Conservation (phyloP, 345 rosid species). For the Camelina sativa region DNA sequence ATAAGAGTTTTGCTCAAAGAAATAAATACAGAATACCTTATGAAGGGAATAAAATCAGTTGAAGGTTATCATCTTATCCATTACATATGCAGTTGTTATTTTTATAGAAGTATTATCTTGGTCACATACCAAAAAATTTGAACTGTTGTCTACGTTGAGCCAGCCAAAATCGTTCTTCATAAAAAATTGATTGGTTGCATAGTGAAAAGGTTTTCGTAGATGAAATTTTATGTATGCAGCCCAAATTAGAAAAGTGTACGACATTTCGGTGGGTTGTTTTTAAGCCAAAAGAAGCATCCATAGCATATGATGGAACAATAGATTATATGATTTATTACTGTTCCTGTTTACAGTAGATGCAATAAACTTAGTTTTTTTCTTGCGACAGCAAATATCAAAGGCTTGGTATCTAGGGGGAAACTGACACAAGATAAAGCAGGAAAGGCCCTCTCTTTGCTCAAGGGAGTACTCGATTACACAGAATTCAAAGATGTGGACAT, state of each 20-base stretch:
- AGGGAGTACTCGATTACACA: conserved; percentile 78
- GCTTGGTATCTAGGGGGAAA: conserved; percentile 73
- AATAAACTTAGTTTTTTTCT: conserved; percentile 22
- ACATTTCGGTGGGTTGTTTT: conserved; percentile 2
- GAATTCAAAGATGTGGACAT: conserved; percentile 89
- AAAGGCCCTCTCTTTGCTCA: conserved; percentile 75
- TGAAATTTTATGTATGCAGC: neutral
- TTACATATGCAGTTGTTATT: neutral
- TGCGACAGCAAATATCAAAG: conserved; percentile 70
- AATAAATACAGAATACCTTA: conserved; percentile 81
- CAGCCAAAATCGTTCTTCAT: neutral
- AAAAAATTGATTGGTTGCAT: neutral
- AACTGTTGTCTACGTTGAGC: conserved; percentile 10
- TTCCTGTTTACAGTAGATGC: conserved; percentile 2
- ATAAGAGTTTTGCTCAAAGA: conserved; percentile 84
- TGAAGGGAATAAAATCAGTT: conserved; percentile 70
- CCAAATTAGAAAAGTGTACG: conserved; percentile 1
- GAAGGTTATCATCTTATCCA: conserved; percentile 59
- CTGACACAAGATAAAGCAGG: conserved; percentile 70
- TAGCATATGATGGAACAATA: neutral
- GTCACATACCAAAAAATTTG: conserved; percentile 9
- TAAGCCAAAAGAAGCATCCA: conserved; percentile 23
- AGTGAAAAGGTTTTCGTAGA: neutral
- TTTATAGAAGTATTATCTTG: neutral
- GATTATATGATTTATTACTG: neutral